Conservation (phyloP, 148 eudicot species). For the Amaranthus cruentus region DNA sequence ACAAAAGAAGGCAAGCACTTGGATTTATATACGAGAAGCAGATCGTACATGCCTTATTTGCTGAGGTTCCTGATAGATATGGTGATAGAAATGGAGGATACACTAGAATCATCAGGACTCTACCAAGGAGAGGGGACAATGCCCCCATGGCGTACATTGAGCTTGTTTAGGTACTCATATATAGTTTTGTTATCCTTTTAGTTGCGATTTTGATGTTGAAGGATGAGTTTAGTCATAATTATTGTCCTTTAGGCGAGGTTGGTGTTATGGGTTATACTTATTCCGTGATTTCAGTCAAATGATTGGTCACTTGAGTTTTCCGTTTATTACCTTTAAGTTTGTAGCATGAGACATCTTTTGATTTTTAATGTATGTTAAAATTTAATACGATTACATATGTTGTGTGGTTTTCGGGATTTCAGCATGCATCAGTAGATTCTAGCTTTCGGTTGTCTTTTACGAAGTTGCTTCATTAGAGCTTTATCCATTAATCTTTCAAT, state of each 20-base stretch:
- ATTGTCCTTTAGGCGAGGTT: background rate
- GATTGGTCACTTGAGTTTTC: background rate
- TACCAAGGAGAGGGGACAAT: slow-evolving; percentile 87
- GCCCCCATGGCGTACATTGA: slow-evolving; percentile 97
- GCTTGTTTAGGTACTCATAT: slow-evolving; percentile 47
- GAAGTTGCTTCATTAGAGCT: background rate
- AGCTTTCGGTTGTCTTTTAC: background rate
- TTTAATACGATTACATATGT: background rate
- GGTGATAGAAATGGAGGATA: slow-evolving; percentile 89
- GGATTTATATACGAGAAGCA: slow-evolving; percentile 87
- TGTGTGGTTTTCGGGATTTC: background rate
- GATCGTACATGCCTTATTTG: slow-evolving; percentile 84
- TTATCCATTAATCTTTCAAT: background rate
- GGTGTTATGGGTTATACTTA: background rate
- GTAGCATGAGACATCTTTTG: background rate
- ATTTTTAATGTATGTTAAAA: background rate
- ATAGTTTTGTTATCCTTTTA: background rate
- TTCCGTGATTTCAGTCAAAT: background rate
- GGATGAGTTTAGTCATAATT: background rate
- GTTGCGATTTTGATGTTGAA: background rate
- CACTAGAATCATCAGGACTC: slow-evolving; percentile 74
- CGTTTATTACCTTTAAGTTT: background rate
- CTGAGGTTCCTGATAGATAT: slow-evolving; percentile 77
- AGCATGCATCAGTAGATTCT: background rate
- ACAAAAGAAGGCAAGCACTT: slow-evolving; percentile 87